A percentile compares a stretch with the other conserved stretches of the same genome.
These are phyloP conservation scores for Amoeboaphelidium occidentale DNA, from an alignment of 371 early-diverging fungal genomes.

Conservation along the genomic window DNA sequence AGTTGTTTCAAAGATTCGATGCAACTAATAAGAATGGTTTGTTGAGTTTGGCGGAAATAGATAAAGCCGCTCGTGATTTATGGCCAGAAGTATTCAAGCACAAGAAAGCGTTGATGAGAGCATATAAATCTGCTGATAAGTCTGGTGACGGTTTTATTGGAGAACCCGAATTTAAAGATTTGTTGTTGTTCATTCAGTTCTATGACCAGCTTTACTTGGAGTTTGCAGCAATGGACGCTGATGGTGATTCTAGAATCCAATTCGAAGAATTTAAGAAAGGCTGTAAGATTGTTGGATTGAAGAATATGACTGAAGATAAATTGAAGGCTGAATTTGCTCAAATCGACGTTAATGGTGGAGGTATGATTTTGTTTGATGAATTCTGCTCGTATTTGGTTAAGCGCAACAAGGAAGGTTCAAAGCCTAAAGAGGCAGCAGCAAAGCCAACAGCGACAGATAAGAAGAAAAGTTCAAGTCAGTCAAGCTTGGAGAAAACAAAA, in stretches of 20 bases:
- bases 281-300: conserved; percentile 1
- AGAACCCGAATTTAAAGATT: conserved; percentile 5
- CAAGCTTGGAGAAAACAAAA: no score
- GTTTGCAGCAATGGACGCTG: conserved; percentile 7
- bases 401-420: no score
- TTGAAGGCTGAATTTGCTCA: conserved; percentile 3
- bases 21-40: conserved; percentile 9
- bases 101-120: conserved; percentile 12
- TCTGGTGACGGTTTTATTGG: conserved; percentile 8
- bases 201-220: conserved; percentile 7
- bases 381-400: no score
- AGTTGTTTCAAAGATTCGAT: conserved; percentile 4
- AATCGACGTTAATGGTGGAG: conserved; percentile 9
- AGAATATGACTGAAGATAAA: not conserved
- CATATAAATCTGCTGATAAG: conserved; percentile 11
- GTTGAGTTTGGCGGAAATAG: conserved; percentile 11
- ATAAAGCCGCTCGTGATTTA: conserved; percentile 4
- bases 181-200: conserved; percentile 5
- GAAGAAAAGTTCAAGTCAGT: no score
- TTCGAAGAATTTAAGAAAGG: conserved; percentile 8
- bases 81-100: conserved; percentile 5
- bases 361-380: conserved; percentile 9
- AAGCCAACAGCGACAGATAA: no score
- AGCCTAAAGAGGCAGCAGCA: no score
- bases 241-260: conserved; percentile 5